These are phyloP conservation scores for Aspergillus costaricaensis DNA, from an alignment of 2,329 filamentous ascomycete genomes.

Conservation along the genomic window DNA sequence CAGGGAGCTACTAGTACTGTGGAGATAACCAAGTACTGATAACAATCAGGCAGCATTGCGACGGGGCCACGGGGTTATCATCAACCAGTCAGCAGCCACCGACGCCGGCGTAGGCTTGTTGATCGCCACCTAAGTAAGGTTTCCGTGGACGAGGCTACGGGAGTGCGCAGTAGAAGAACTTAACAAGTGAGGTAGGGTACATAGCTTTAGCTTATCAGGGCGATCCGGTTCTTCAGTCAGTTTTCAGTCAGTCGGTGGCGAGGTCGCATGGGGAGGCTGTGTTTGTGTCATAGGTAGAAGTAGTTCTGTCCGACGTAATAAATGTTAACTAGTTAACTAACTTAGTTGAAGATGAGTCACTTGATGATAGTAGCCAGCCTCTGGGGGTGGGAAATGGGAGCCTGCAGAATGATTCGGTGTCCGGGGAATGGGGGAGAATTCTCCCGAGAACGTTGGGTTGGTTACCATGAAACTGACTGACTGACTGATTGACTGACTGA, in stretches of 20 bases:
- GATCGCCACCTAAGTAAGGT: not conserved
- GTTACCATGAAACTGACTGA: not conserved
- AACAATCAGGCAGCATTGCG: not conserved
- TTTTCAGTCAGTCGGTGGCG: not conserved
- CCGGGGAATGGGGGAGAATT: not conserved
- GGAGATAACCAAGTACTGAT: not conserved
- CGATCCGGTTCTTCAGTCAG: slow-evolving; percentile 1
- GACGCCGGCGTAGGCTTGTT: not conserved
- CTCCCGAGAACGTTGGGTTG: not conserved
- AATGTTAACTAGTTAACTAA: too few relatives aligned
- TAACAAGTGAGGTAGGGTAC: too few relatives aligned
- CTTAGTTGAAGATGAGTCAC: not conserved
- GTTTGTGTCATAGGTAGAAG: not conserved
- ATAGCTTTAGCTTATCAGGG: not conserved
- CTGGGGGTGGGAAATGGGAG: not conserved
- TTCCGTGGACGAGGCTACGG: not conserved
- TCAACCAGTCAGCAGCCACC: not conserved
- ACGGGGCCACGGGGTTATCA: not conserved
- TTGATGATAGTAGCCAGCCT: not conserved
- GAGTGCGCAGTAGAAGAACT: not conserved
- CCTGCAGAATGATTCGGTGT: not conserved
- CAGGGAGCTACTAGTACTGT: too few relatives aligned
- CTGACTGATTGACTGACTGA: not conserved
- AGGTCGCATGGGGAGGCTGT: not conserved
- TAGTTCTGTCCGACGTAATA: too few relatives aligned